Base-by-base conservation (phyloP, 2,329 filamentous ascomycete genomes). In the Cercospora berteroae region DNA sequence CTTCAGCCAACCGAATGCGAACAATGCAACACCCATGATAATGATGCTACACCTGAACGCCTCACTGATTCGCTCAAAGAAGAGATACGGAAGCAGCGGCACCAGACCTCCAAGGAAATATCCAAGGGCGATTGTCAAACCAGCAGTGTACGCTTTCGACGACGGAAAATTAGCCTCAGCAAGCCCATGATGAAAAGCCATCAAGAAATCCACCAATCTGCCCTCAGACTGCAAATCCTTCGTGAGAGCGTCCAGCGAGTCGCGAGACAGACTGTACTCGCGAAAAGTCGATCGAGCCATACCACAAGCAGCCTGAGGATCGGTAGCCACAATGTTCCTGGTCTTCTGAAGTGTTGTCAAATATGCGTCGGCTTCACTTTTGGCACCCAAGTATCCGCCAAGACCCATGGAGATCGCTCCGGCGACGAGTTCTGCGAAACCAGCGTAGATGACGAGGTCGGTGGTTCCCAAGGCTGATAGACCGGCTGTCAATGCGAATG, bases 21-120 rank as follows among this genome's bases (percentile, higher is more conserved):
- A 84, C 52, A 91, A 77, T 1, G 87, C 85, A 7, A 88, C 74
- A 12, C 86, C 83, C 74, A 89, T 90, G 63, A 90, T 83, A 4
- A 76, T 82, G 27, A 89, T 82, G 25, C 87, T 89, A 67, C 87
- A 85, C 39, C 84, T 82, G 60, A 93, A 79, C 7, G 84, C 85
- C 16, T 86, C 81, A 27, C 80, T 74, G 5, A 81, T 69, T 4
- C 70, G 69, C 1, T 68, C 73, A 18, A 83, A 80, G 64, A 89
- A 81, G 70, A 92, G 88, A 79, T 92, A 92, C 0, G 90, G 90
- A 50, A 90, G 78, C 73, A 92, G 83, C 13, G 90, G 89, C n/a
- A 92, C 84, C 63, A 91, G 81, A 0, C 90, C 90, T 20, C 90
- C 90, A 23, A 91, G 77, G 62, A 92, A 88, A 76, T 92, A 92